Percentiles rank a stretch among this genome's conserved stretches.
Evolutionary conservation across 1,139 yeast species (phyloP).

Genomic region (Debaryomycetaceae sp.): DNA sequence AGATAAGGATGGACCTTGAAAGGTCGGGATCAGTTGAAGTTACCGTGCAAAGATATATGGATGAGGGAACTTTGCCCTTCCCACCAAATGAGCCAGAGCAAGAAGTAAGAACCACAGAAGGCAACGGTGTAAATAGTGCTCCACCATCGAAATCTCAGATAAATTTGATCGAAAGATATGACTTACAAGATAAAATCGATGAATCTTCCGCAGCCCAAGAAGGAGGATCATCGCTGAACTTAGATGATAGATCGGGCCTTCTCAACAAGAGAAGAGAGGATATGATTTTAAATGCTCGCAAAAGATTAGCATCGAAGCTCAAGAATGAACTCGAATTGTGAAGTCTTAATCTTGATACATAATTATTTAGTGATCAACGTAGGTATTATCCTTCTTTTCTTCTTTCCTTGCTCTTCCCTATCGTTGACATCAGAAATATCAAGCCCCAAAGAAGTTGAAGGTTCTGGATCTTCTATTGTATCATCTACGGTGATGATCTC

Average conservation of each 20-base stretch:
- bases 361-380: slow-evolving; percentile 26
- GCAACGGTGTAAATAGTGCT: slow-evolving; percentile 6
- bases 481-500: background rate
- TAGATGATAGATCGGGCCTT: slow-evolving; percentile 14
- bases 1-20: slow-evolving; percentile 61
- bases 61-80: slow-evolving; percentile 60
- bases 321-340: slow-evolving; percentile 19
- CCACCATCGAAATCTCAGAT: slow-evolving; percentile 13
- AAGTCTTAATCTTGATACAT: background rate
- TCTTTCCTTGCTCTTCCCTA: slow-evolving; percentile 15
- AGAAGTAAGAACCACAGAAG: slow-evolving; percentile 5
- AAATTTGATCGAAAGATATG: slow-evolving; percentile 39
- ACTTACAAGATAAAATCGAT: slow-evolving; percentile 17
- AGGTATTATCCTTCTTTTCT: slow-evolving; percentile 45
- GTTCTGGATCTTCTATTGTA: background rate
- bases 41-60: slow-evolving; percentile 70
- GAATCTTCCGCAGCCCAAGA: slow-evolving; percentile 4
- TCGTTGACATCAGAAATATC: background rate
- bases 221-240: slow-evolving; percentile 14
- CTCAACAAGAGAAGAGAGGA: slow-evolving; percentile 34
- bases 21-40: slow-evolving; percentile 76
- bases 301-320: slow-evolving; percentile 36
- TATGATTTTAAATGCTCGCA: slow-evolving; percentile 44
- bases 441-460: background rate
- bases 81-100: slow-evolving; percentile 50